These are phyloP conservation scores for Candida sanyiensis DNA, from an alignment of 805 yeast genomes.

Conservation along the genomic window DNA sequence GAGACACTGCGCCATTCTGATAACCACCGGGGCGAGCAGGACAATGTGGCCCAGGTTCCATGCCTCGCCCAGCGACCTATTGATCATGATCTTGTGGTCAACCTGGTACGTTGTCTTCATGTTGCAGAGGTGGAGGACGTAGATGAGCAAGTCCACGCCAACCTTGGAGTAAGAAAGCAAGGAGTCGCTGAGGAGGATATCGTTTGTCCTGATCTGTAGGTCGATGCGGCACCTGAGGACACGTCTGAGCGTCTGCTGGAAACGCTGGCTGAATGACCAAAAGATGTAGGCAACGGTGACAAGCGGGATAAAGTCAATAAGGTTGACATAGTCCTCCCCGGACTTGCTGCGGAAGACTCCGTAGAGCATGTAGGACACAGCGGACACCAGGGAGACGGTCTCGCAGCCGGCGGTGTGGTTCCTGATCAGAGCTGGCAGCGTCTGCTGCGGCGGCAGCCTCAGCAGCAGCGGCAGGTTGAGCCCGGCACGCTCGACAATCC, in stretches of 20 bases:
- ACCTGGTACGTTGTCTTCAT: slow-evolving; percentile 33
- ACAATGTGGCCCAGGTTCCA: slow-evolving; percentile 33
- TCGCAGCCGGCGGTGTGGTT: slow-evolving; percentile 2
- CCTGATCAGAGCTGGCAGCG: not conserved
- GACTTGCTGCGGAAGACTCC: slow-evolving; percentile 3
- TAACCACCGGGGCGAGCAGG: slow-evolving; percentile 54
- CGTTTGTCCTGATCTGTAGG: slow-evolving; percentile 58
- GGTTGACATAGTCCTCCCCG: slow-evolving; percentile 1
- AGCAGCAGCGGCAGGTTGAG: slow-evolving; percentile 5
- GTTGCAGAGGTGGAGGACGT: slow-evolving; percentile 40
- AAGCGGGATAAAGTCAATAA: slow-evolving; percentile 10
- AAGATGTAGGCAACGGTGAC: slow-evolving; percentile 28
- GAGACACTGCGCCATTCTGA: slow-evolving; percentile 79
- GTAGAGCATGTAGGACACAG: slow-evolving; percentile 4
- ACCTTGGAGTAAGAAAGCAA: slow-evolving; percentile 77
- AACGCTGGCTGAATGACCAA: slow-evolving; percentile 35
- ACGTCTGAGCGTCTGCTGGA: slow-evolving; percentile 46
- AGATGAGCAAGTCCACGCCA: slow-evolving; percentile 62
- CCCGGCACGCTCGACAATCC: not conserved
- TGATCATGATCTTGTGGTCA: slow-evolving; percentile 21
- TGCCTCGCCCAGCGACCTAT: slow-evolving; percentile 29
- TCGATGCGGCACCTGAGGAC: slow-evolving; percentile 57
- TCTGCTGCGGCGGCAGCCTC: slow-evolving; percentile 6
- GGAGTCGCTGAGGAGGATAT: slow-evolving; percentile 78
- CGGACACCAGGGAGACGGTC: slow-evolving; percentile 4